These are phyloP conservation scores for Taphrina deformans DNA, from an alignment of 1,139 yeast genomes.

Conservation along the genomic window DNA sequence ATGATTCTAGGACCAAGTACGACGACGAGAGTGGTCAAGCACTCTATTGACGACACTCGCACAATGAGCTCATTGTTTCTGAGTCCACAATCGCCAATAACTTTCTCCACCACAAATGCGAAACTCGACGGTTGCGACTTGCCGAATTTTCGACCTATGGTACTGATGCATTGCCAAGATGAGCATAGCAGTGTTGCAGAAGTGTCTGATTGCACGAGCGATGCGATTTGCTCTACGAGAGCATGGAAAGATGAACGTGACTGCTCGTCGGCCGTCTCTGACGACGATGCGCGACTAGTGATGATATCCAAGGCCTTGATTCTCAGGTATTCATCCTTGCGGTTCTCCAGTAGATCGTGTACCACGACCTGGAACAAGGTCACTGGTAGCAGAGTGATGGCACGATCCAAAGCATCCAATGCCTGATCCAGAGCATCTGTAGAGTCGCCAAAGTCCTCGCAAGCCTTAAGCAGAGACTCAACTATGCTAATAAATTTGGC, in stretches of 20 bases:
- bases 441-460: slow-evolving; percentile 8
- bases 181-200: slow-evolving; percentile 15
- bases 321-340: slow-evolving; percentile 13
- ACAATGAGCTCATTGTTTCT: slow-evolving; percentile 57
- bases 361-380: slow-evolving; percentile 16
- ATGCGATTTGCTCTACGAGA: slow-evolving; percentile 14
- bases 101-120: slow-evolving; percentile 53
- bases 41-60: slow-evolving; percentile 72
- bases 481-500: slow-evolving; percentile 12
- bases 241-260: not conserved
- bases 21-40: slow-evolving; percentile 67
- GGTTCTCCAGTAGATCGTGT: slow-evolving; percentile 4
- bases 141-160: slow-evolving; percentile 65
- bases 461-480: slow-evolving; percentile 11
- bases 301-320: slow-evolving; percentile 24
- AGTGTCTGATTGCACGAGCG: not conserved
- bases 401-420: slow-evolving; percentile 31
- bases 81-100: slow-evolving; percentile 58
- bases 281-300: slow-evolving; percentile 10
- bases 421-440: slow-evolving; percentile 19
- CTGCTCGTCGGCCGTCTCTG: not conserved
- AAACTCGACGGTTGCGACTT: slow-evolving; percentile 54
- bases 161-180: slow-evolving; percentile 62
- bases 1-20: slow-evolving; percentile 81
- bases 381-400: slow-evolving; percentile 33